phyloP scores from a whole-genome alignment of 2,329 filamentous ascomycete species.

The Lachnellula cervina region DNA sequence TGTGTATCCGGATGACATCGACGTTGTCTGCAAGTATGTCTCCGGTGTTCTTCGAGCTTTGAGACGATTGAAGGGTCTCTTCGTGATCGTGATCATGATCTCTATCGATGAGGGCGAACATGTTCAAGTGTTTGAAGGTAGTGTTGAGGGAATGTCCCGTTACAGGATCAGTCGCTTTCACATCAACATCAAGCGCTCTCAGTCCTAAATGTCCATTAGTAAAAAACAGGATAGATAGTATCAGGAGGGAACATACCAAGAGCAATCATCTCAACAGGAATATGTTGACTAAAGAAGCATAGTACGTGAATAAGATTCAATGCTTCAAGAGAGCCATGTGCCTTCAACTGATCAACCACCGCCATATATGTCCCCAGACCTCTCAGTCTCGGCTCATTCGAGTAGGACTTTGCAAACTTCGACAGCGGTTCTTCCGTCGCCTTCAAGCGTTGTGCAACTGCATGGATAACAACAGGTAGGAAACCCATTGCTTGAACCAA shows the following conservation, averaged over 20 bases:
- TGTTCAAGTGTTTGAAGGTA: slow-evolving; percentile 46
- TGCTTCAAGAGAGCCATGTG: slow-evolving; percentile 46
- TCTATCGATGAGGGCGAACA: slow-evolving; percentile 48
- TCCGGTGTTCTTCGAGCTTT: slow-evolving; percentile 34
- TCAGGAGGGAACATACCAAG: slow-evolving; percentile 40
- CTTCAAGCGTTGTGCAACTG: slow-evolving; percentile 57
- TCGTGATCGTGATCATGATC: slow-evolving; percentile 37
- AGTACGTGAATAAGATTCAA: slow-evolving; percentile 61
- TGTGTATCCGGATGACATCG: slow-evolving; percentile 47
- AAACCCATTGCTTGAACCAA: slow-evolving; percentile 60
- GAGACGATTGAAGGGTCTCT: slow-evolving; percentile 21
- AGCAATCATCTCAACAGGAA: slow-evolving; percentile 61
- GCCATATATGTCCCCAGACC: slow-evolving; percentile 43
- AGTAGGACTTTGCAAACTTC: slow-evolving; percentile 54
- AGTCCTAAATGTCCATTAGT: slow-evolving; percentile 34
- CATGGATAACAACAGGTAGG: slow-evolving; percentile 63
- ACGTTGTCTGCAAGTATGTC: slow-evolving; percentile 42
- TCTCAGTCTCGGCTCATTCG: slow-evolving; percentile 50
- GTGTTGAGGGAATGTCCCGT: slow-evolving; percentile 36
- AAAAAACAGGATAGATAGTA: background rate
- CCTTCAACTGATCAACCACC: slow-evolving; percentile 46
- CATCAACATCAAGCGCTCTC: slow-evolving; percentile 42
- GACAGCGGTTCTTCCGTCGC: slow-evolving; percentile 57
- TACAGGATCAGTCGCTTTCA: slow-evolving; percentile 39
- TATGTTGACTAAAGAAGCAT: slow-evolving; percentile 59